A percentile compares a stretch with the other conserved stretches of the same genome.
These are phyloP conservation scores for Termitomyces sp. DNA, from an alignment of 768 basidiomycete genomes.

Conservation along the genomic window DNA sequence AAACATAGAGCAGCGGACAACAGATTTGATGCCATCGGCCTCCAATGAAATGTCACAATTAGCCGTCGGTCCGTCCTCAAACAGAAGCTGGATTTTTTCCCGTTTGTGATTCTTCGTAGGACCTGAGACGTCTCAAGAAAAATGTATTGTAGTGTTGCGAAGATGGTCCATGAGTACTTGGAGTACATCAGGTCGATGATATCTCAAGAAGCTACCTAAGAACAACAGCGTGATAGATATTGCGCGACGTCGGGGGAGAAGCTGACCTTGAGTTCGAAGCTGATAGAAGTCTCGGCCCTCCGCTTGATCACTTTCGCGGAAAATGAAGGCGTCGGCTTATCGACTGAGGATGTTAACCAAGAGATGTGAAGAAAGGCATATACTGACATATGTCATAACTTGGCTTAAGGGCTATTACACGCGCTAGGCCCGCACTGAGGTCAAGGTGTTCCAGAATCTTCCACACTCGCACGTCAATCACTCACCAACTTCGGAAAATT, in stretches of 20 bases:
- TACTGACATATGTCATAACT: conserved; percentile 17
- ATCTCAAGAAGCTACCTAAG: background rate
- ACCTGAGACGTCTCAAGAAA: conserved; percentile 36
- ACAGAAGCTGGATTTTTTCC: conserved; percentile 27
- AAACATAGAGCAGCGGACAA: background rate
- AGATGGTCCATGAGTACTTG: conserved; percentile 23
- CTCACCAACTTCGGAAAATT: conserved; percentile 33
- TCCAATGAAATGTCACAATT: background rate
- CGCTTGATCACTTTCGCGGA: conserved; percentile 21
- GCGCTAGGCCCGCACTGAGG: conserved; percentile 21
- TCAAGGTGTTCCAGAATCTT: conserved; percentile 31
- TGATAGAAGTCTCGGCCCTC: conserved; percentile 11
- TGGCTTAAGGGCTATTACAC: conserved; percentile 17
- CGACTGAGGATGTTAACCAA: conserved; percentile 1
- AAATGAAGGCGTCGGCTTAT: conserved; percentile 17
- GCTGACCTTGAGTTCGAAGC: background rate
- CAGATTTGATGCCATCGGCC: background rate
- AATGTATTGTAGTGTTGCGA: conserved; percentile 26
- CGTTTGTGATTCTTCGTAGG: conserved; percentile 26
- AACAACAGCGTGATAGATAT: background rate
- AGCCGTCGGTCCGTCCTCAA: conserved; percentile 29
- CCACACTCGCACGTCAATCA: conserved; percentile 31
- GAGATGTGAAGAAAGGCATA: background rate
- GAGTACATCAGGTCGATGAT: background rate
- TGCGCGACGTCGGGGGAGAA: background rate